Percentiles rank a stretch among this genome's conserved stretches.
Conservation (phyloP, 2,329 filamentous ascomycete species). For the Macrophomina pseudophaseolina region DNA sequence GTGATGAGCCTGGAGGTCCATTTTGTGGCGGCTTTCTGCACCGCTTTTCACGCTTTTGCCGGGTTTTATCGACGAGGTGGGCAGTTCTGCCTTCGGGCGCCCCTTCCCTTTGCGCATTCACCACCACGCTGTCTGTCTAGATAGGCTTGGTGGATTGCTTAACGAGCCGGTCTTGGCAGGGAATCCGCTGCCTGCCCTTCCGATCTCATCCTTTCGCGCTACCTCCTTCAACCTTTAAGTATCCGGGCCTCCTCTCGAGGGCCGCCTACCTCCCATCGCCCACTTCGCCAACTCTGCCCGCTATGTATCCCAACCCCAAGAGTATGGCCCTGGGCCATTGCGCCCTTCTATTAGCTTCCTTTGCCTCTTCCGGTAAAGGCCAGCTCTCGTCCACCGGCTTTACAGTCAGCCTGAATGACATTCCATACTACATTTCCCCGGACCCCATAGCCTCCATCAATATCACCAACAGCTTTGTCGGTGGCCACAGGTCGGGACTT, state of each 20-base stretch:
- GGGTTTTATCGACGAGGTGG: background rate
- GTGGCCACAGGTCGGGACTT: constrained; percentile 30
- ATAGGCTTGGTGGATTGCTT: too few relatives aligned
- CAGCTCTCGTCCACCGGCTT: constrained; percentile 43
- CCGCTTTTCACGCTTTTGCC: background rate
- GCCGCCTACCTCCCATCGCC: background rate
- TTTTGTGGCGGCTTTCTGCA: background rate
- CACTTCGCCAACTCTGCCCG: too few relatives aligned
- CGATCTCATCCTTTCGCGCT: too few relatives aligned
- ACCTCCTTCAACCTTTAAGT: too few relatives aligned
- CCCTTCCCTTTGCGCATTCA: too few relatives aligned
- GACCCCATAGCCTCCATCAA: constrained; percentile 42
- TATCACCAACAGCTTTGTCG: constrained; percentile 32
- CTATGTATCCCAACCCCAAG: background rate
- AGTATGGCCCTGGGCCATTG: background rate
- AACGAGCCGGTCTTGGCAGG: too few relatives aligned
- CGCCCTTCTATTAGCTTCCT: background rate
- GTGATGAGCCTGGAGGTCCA: background rate
- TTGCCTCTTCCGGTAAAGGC: background rate
- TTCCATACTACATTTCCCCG: constrained; percentile 49
- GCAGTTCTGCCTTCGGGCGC: too few relatives aligned
- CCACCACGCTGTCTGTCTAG: too few relatives aligned
- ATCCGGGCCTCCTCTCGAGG: background rate
- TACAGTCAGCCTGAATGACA: constrained; percentile 46
- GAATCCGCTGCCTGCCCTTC: too few relatives aligned